Conservation (phyloP, 2,329 filamentous ascomycete genomes). For the Colletotrichum sojae region DNA sequence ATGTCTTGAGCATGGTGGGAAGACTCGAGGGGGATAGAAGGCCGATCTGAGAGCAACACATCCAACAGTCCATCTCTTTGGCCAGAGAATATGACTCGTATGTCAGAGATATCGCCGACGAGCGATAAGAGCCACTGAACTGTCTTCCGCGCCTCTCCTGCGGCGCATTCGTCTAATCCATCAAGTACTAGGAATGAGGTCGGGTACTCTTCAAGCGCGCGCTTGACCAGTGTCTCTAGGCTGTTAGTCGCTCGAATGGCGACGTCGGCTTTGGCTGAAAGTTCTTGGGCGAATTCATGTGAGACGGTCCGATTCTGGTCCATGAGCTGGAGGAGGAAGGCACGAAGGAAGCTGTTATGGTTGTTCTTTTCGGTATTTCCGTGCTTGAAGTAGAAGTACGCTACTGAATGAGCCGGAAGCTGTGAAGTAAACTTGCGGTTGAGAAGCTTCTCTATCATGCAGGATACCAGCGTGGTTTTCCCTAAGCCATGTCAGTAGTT, state of each 20-base stretch:
- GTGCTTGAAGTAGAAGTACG: conserved; percentile 11
- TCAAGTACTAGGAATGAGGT: background rate
- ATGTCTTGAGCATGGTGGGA: background rate
- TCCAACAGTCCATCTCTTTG: conserved; percentile 2
- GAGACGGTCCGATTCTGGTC: background rate
- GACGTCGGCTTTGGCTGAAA: background rate
- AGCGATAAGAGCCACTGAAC: background rate
- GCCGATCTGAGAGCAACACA: background rate
- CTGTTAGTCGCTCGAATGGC: background rate
- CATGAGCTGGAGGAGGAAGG: background rate
- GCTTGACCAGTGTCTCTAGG: background rate
- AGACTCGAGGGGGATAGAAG: background rate
- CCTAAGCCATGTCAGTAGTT: background rate
- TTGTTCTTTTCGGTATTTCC: background rate
- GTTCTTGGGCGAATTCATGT: background rate
- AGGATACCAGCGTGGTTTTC: conserved; percentile 6
- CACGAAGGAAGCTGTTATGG: background rate
- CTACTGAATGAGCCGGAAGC: background rate
- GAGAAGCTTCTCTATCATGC: background rate
- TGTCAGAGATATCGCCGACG: background rate
- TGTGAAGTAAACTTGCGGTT: background rate
- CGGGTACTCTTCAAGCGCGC: background rate
- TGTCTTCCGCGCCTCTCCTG: background rate
- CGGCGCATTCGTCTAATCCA: background rate
- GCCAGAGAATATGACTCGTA: conserved; percentile 1